Evolutionary conservation across 1,284 basidiomycete genomes (phyloP).

Genomic region (Austroboletus novae-zelandiae): DNA sequence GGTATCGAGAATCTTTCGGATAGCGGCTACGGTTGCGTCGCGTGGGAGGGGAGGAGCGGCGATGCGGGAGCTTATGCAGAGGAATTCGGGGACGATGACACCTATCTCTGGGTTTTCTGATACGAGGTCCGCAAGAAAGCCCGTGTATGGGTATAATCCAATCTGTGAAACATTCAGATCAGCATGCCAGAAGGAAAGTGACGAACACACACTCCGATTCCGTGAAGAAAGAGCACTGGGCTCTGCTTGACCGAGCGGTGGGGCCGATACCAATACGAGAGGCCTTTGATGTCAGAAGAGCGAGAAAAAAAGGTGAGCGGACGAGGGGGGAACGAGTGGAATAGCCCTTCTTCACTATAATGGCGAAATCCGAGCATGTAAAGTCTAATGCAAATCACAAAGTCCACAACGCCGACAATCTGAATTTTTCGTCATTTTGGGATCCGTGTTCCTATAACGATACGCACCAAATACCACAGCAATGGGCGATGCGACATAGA

Average conservation of each 20-base stretch:
- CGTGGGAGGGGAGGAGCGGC: constrained; percentile 35
- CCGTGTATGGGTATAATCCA: constrained; percentile 55
- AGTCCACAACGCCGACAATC: constrained; percentile 55
- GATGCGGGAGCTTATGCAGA: constrained; percentile 60
- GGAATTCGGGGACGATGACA: constrained; percentile 56
- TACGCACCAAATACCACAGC: constrained; percentile 59
- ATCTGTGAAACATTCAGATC: constrained; percentile 39
- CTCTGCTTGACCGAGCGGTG: constrained; percentile 46
- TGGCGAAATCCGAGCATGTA: constrained; percentile 50
- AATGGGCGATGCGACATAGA: constrained; percentile 53
- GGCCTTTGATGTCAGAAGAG: constrained; percentile 35
- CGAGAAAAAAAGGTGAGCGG: constrained; percentile 45
- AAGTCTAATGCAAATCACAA: constrained; percentile 40
- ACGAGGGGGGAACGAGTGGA: constrained; percentile 52
- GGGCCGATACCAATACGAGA: constrained; percentile 65
- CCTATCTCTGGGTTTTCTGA: constrained; percentile 45
- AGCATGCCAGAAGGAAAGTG: not conserved
- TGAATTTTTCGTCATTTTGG: constrained; percentile 21
- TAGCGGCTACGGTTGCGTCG: constrained; percentile 16
- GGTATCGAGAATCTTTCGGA: constrained; percentile 41
- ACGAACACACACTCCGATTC: constrained; percentile 51
- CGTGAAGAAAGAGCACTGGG: constrained; percentile 62
- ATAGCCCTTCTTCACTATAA: constrained; percentile 40
- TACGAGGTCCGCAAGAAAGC: constrained; percentile 47
- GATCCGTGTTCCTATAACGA: not conserved